Evolutionary conservation across 129 eudicot species (phyloP), one percentile per base, ranked within the genome.

Genomic region (Ambrosia artemisiifolia): DNA sequence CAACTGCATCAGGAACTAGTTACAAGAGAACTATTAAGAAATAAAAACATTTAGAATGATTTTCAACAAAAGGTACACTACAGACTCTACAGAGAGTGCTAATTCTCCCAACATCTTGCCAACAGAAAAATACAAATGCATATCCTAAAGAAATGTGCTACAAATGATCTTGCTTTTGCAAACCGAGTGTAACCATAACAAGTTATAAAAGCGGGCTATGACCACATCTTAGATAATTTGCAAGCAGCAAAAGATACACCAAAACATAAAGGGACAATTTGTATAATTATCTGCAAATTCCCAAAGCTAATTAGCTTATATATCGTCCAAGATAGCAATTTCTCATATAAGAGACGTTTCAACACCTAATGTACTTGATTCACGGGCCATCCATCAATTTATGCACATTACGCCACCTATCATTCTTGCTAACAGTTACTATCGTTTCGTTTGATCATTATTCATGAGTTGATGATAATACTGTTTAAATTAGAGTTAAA

Each of bases 31-130:
- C 55, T 42, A 68, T n/a, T 17, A 38, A 0, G 19, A 10, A 67
- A 44, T 33, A 38, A 63, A 65, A 70, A n/a, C 19, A 34, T 2
- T n/a, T 35, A 19, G 46, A 4, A 10, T 6, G 43, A n/a, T 65
- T 20, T 65, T 11, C 7, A 38, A 44, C 43, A 28, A 16, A 68
- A 32, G n/a, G n/a, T n/a, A n/a, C n/a, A n/a, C n/a, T n/a, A n/a
- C n/a, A n/a, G n/a, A n/a, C n/a, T n/a, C n/a, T 5, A 42, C 8
- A 43, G 17, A 32, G 42, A 44, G 4, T 13, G 51, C 51, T 54
- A 38, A 53, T 32, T 50, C 33, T 69, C 12, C 49, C 74, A 50
- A 70, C 24, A 20, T 19, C 36, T 70, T 53, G 53, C 53, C 40
- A 36, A 18, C 75, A 70, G 38, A 55, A 19, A 70, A 19, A 44